Base-by-base conservation (phyloP, 1,284 basidiomycete species). In the Fomitopsis palustris region DNA sequence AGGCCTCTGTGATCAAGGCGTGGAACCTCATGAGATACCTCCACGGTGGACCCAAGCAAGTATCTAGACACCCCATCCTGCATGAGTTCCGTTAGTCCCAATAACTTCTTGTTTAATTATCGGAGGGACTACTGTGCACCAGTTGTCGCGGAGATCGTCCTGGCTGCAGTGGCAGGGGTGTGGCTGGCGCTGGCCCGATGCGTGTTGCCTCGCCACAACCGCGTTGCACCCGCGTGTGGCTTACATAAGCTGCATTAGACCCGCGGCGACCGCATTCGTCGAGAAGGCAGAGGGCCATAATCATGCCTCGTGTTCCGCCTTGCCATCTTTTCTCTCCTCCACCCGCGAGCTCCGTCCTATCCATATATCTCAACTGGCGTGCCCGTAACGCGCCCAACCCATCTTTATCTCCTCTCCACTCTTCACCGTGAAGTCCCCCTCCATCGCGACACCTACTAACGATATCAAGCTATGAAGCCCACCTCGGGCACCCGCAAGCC, bases 401-500 rank as follows among this genome's bases (percentile, higher is more conserved):
- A 9, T 57, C 29, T 17, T 31, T 43, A 55, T 58, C 58, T 54
- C 43, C 53, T 52, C 61, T 61, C 59, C 54, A 56, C 54, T 41
- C 59, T 59, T 57, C 60, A 54, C 57, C 52, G 59, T 47, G 54
- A 60, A 47, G 51, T 29, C 27, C 27, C 21, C 41, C 42, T 23
- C 10, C 38, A 0, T 23, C n/a, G 21, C 56, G 31, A 12, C 39
- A 14, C 21, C 35, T 51, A 31, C 59, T 41, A 17, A 52, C 41
- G 6, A 37, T 55, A 53, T 53, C 52, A 57, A 14, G 54, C 61
- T 56, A 74, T 75, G 74, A 72, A 73, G 61, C 66, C 71, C 63
- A 64, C 69, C 25, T 66, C 65, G 56, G 83, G 86, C 70, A 85
- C 82, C 65, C 81, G 89, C 58, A 90, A 89, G 71, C 88, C 88